Evolutionary conservation across 768 basidiomycete species (phyloP).

Genomic region (Lactifluus echinatus): DNA sequence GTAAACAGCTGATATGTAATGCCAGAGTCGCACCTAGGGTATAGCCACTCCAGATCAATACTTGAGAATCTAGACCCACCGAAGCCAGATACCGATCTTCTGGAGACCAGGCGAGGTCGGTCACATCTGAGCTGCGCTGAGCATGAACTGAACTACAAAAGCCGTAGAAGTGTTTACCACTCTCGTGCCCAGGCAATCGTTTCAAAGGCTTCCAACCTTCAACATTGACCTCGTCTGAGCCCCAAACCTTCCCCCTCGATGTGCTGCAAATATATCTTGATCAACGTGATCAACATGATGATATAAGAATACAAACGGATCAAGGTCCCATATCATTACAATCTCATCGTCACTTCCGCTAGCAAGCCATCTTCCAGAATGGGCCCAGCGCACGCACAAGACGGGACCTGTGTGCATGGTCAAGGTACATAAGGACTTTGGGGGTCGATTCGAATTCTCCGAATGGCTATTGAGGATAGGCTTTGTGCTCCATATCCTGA

Average conservation of each 20-base stretch:
- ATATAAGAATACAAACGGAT: conserved; percentile 59
- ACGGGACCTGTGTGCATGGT: conserved; percentile 94
- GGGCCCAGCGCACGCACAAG: conserved; percentile 85
- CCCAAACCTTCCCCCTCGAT: conserved; percentile 84
- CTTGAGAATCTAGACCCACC: conserved; percentile 84
- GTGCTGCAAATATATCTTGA: conserved; percentile 35
- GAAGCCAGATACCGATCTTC: conserved; percentile 89
- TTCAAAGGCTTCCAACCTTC: conserved; percentile 96
- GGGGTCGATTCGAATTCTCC: conserved; percentile 59
- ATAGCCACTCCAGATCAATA: conserved; percentile 90
- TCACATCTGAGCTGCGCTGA: conserved; percentile 56
- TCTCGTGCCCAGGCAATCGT: conserved; percentile 87
- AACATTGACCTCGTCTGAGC: conserved; percentile 90
- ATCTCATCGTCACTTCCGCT: conserved; percentile 95
- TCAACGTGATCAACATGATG: not conserved
- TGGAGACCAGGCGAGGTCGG: conserved; percentile 91
- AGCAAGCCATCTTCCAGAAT: conserved; percentile 88
- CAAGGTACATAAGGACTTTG: conserved; percentile 84
- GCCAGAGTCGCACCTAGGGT: conserved; percentile 58
- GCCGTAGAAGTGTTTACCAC: conserved; percentile 46
- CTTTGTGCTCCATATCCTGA: conserved; percentile 95
- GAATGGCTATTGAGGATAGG: conserved; percentile 78
- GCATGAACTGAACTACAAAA: conserved; percentile 4
- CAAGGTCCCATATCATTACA: conserved; percentile 95
- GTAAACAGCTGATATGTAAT: not conserved